These are phyloP conservation scores for Clonostachys byssicola DNA, from an alignment of 2,329 filamentous ascomycete genomes.

Conservation along the genomic window DNA sequence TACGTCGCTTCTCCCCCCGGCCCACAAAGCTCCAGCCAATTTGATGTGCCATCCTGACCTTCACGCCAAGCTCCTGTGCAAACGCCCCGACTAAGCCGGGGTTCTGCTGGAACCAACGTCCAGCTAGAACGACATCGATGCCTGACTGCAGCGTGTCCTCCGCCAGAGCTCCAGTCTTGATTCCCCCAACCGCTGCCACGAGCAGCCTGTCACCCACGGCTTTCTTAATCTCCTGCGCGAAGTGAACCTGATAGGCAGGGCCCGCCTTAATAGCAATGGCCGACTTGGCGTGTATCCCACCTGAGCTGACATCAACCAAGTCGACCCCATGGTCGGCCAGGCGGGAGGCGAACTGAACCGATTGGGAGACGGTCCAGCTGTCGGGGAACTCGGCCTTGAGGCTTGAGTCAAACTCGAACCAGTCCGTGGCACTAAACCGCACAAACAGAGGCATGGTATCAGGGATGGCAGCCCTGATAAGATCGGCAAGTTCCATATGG, in stretches of 20 bases:
- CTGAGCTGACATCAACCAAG: conserved; percentile 76
- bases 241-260: conserved; percentile 69
- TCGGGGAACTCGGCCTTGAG: conserved; percentile 33
- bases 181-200: conserved; percentile 40
- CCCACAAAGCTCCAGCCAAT: neutral
- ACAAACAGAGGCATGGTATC: conserved; percentile 50
- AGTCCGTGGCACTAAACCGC: conserved; percentile 57
- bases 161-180: conserved; percentile 22
- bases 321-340: conserved; percentile 75
- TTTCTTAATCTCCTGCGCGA: conserved; percentile 68
- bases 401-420: conserved; percentile 47
- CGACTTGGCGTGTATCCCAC: conserved; percentile 62
- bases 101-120: conserved; percentile 48
- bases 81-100: conserved; percentile 44
- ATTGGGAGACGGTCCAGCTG: conserved; percentile 64
- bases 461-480: conserved; percentile 48
- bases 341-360: conserved; percentile 30
- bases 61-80: conserved; percentile 41
- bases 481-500: conserved; percentile 47
- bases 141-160: conserved; percentile 34
- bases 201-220: conserved; percentile 58
- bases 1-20: neutral
- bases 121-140: conserved; percentile 38
- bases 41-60: conserved; percentile 40
- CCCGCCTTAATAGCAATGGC: conserved; percentile 53